Base-by-base conservation (phyloP, 2,329 filamentous ascomycete species). In the Periconia sp. region DNA sequence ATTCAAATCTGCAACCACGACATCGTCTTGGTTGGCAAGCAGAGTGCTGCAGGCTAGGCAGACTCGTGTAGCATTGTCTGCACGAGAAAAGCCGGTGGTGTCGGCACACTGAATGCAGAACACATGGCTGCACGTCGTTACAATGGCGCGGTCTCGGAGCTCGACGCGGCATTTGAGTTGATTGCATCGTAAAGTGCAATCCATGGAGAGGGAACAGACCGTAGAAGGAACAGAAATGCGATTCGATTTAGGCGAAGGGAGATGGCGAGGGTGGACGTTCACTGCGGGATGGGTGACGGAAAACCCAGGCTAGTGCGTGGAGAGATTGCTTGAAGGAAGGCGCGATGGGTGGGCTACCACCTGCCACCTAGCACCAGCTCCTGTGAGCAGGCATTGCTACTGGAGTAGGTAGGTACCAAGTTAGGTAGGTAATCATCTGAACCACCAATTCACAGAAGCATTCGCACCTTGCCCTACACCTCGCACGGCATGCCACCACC, bases 111-210 rank as follows among this genome's bases (percentile, higher is more conserved):
- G 78, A 1, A 86, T 74, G 69, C 93, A 97, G 75, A 96, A 95
- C 41, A 95, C 87, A 73, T 97, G 93, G 57, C 92, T 72, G 84
- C 92, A 97, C 14, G 90, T 94, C 5, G 92, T 96, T 33, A 96
- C 91, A 1, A 96, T 81, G 11, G 91, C 92, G 57, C 82, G 81
- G 41, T 89, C 85, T 33, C 78, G 80, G 33, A 96, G 81, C 59
- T 87, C 83, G 41, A 77, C 78, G 45, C 90, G 84, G 66, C 93
- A 97, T 56, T 86, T 88, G 35, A 92, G 79, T 27, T 85, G 83
- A 70, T 97, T 97, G 78, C 93, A 97, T 35, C 85, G 83, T 20
- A 96, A 77, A 19, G 80, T 77, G 54, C 87, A 84, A 53, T 96
- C 90, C 89, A 95, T 94, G 8, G 31, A 51, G 5, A 44, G 27